Evolutionary conservation across 177 flowering plant genomes (phyloP).

Genomic region (Telopea speciosissima): DNA sequence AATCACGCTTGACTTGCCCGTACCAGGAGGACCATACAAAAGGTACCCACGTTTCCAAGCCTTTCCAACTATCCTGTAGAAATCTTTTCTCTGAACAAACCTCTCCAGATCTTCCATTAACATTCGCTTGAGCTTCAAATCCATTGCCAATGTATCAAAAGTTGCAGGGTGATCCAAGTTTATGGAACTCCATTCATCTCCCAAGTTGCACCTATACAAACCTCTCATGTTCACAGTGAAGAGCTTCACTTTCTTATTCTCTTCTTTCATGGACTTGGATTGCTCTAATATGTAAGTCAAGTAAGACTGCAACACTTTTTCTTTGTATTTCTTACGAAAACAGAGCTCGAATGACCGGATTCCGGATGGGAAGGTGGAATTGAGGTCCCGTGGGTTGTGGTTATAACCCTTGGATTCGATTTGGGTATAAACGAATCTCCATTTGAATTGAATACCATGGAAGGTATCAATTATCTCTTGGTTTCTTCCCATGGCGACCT

Average conservation of each 20-base stretch:
- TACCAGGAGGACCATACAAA: slow-evolving; percentile 34
- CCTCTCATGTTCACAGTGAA: too few relatives aligned
- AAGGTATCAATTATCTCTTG: slow-evolving; percentile 31
- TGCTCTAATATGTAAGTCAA: too few relatives aligned
- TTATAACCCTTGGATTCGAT: slow-evolving; percentile 5
- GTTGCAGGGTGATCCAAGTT: slow-evolving; percentile 37
- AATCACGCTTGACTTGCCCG: slow-evolving; percentile 46
- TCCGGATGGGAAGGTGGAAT: too few relatives aligned
- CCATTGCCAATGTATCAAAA: slow-evolving; percentile 32
- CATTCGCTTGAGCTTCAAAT: slow-evolving; percentile 18
- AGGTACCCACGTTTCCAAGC: slow-evolving; percentile 14
- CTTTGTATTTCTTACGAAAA: too few relatives aligned
- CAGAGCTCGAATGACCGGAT: too few relatives aligned
- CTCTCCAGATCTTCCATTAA: slow-evolving; percentile 29
- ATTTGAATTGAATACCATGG: slow-evolving; percentile 26
- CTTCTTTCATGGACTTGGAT: too few relatives aligned
- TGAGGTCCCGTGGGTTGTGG: too few relatives aligned
- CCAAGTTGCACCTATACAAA: background rate
- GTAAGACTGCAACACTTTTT: too few relatives aligned
- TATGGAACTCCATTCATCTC: slow-evolving; percentile 3
- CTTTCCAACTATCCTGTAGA: slow-evolving; percentile 34
- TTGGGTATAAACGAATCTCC: slow-evolving; percentile 20
- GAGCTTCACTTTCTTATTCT: too few relatives aligned
- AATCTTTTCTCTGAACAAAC: slow-evolving; percentile 29
- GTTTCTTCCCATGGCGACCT: slow-evolving; percentile 23